Conservation (phyloP, 768 basidiomycete species). For the Tylopilus subfusipes region DNA sequence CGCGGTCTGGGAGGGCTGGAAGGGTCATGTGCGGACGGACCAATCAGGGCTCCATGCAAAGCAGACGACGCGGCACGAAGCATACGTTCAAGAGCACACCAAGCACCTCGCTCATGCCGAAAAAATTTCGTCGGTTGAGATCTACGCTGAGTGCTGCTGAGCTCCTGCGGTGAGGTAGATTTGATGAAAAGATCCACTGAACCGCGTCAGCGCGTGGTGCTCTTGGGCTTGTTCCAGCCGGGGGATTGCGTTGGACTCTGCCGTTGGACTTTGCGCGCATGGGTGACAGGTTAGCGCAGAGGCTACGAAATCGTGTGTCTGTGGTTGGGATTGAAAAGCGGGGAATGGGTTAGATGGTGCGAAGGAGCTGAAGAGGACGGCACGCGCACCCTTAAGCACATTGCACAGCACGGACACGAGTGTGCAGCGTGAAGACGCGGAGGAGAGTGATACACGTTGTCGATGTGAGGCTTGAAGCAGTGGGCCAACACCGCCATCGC, state of each 20-base stretch:
- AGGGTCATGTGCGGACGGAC: conserved; percentile 3
- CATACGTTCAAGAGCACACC: conserved; percentile 72
- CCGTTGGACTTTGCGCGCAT: conserved; percentile 27
- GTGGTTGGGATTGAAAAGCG: conserved; percentile 2
- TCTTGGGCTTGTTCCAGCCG: conserved; percentile 26
- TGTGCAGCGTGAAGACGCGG: conserved; percentile 26
- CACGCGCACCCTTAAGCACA: conserved; percentile 24
- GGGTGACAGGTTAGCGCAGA: conserved; percentile 8
- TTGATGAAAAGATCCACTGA: conserved; percentile 75
- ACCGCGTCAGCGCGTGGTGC: conserved; percentile 40
- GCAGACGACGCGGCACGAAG: conserved; percentile 6
- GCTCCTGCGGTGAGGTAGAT: conserved; percentile 60
- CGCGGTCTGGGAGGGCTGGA: conserved; percentile 73
- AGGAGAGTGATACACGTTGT: conserved; percentile 26
- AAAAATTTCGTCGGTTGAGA: conserved; percentile 66
- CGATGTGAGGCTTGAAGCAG: conserved; percentile 23
- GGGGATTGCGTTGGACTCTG: conserved; percentile 24
- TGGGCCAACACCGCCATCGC: not conserved
- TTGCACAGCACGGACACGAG: conserved; percentile 32
- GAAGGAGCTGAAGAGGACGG: conserved; percentile 19
- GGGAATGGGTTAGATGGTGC: conserved; percentile 6
- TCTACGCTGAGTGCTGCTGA: conserved; percentile 58
- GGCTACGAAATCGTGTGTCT: conserved; percentile 5
- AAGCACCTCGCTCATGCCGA: conserved; percentile 77
- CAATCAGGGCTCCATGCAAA: conserved; percentile 7